A percentile compares a stretch with the other conserved stretches of the same genome.
Evolutionary conservation across 2,329 filamentous ascomycete genomes (phyloP).

Genomic region (Exophiala sp.): DNA sequence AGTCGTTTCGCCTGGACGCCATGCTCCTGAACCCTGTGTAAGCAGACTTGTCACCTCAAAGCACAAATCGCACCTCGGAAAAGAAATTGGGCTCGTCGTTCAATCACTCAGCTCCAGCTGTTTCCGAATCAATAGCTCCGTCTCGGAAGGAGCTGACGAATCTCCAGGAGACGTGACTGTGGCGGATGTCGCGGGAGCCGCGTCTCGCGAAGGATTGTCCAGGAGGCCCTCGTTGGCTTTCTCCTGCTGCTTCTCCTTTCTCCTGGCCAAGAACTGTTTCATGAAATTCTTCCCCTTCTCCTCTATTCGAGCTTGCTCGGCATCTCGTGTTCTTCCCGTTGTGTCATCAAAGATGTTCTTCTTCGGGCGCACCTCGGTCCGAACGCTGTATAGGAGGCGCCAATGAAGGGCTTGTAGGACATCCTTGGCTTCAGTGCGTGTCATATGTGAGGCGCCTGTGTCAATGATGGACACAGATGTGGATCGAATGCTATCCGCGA

Average conservation of each 20-base stretch:
- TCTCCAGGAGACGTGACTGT: background rate
- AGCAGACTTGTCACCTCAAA: background rate
- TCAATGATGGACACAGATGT: conserved; percentile 62
- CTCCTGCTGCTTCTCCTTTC: conserved; percentile 4
- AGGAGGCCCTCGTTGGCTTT: background rate
- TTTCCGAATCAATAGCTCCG: conserved; percentile 14
- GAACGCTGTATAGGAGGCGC: conserved; percentile 63
- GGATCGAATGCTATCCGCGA: conserved; percentile 55
- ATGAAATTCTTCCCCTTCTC: conserved; percentile 24
- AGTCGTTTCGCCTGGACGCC: background rate
- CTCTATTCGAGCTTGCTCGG: conserved; percentile 13
- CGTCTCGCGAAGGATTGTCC: background rate
- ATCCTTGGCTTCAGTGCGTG: conserved; percentile 70
- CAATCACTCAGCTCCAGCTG: conserved; percentile 17
- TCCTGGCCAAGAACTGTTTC: conserved; percentile 19
- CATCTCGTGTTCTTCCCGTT: conserved; percentile 16
- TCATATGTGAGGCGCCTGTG: conserved; percentile 64
- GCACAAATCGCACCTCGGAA: background rate
- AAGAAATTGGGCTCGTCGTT: background rate
- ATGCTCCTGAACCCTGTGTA: background rate
- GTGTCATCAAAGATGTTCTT: conserved; percentile 38
- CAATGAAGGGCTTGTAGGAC: conserved; percentile 68
- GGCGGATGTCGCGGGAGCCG: background rate
- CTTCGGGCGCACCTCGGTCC: conserved; percentile 56
- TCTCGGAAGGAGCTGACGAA: conserved; percentile 14